Evolutionary conservation across 257 asterid species (phyloP).

Genomic region (Orobanche coerulescens): DNA sequence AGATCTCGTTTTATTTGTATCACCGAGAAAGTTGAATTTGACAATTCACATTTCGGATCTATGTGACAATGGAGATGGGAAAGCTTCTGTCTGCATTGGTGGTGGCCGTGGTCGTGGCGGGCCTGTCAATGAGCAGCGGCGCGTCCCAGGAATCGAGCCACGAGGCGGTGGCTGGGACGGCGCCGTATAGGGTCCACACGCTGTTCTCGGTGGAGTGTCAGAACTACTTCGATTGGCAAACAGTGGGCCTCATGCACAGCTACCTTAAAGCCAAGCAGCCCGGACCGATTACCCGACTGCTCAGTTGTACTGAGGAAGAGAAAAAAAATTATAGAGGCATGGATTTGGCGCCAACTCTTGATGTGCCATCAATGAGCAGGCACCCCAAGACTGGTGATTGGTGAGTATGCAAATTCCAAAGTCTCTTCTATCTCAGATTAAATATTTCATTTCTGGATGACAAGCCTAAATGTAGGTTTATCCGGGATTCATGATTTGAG

Average conservation of each 20-base stretch:
- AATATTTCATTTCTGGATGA: too few species aligned
- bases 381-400: conserved; percentile 79
- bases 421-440: too few species aligned
- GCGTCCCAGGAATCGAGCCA: conserved; percentile 22
- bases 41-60: conserved; percentile 28
- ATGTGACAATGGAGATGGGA: conserved; percentile 30
- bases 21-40: conserved; percentile 26
- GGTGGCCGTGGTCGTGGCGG: conserved; percentile 26
- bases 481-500: background rate
- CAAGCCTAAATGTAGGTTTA: background rate
- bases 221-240: conserved; percentile 97
- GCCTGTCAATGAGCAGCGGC: conserved; percentile 26
- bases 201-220: conserved; percentile 93
- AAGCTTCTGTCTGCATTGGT: conserved; percentile 19
- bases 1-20: too few species aligned
- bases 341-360: conserved; percentile 93
- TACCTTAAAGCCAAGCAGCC: conserved; percentile 72
- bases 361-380: conserved; percentile 88
- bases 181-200: conserved; percentile 84
- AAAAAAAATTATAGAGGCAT: conserved; percentile 59
- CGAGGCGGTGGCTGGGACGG: conserved; percentile 28
- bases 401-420: conserved; percentile 39
- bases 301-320: conserved; percentile 81
- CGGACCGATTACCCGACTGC: conserved; percentile 86
- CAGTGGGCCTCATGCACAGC: conserved; percentile 95